Evolutionary conservation across 2,329 filamentous ascomycete species (phyloP), one percentile per base, ranked within the genome.

Genomic region (Sporothrix protearum): DNA sequence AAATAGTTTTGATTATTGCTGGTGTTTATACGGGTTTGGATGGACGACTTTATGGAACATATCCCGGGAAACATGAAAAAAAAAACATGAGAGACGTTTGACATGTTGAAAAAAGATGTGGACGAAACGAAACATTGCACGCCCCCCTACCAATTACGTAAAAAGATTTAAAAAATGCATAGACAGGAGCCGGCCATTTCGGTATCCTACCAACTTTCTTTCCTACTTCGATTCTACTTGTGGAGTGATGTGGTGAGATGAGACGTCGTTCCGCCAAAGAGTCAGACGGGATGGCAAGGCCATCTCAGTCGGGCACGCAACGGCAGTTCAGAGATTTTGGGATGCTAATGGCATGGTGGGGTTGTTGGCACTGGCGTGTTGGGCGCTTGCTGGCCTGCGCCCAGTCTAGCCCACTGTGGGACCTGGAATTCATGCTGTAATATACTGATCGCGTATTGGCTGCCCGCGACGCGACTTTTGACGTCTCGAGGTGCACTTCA

Each of bases 121-220:
- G 57, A 55, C 47, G 49, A 70, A 22, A 47, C 16, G 36, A 42
- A 59, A 70, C 42, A 70, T n/a, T 61, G 57, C 57, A 61, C 57
- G 55, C 55, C 57, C 33, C 36, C 68, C 53, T n/a, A n/a, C n/a
- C 25, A 63, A 49, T 63, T 22, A 61, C 53, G 57, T 47, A 61
- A 61, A 61, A 59, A 70, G 10, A 70, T 61, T 66, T 33, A 66
- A 66, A 66, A 47, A 66, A 30, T 66, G 61, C 61, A 66, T 47
- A 66, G 39, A 66, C 42, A 49, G 25, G 61, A 42, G 57, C 33
- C 57, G n/a, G 42, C 19, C 5, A n/a, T 22, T 39, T 42, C n/a
- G 57, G 33, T 8, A 19, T 9, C 28, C 53, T 33, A 7, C 28
- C 14, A 30, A 57, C 39, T 8, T 2, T 8, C 10, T 7, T 42